Conservation (phyloP, 1,139 yeast genomes). For the Geotrichum klebahnii region DNA sequence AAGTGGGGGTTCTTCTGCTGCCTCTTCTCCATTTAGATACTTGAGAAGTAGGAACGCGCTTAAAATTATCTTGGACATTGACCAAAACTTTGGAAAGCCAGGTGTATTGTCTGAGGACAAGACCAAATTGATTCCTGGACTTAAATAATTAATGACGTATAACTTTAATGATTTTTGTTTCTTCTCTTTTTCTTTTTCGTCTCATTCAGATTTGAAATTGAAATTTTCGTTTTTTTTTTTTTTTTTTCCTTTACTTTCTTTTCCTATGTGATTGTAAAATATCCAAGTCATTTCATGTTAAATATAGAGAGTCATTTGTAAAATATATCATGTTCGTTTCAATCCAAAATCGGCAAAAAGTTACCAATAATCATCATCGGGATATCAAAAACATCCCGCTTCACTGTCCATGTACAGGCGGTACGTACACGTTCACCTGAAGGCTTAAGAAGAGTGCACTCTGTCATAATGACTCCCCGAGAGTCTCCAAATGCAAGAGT, state of each 20-base stretch:
- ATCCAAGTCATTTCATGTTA: not conserved
- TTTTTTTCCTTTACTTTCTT: not conserved
- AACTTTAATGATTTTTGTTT: not conserved
- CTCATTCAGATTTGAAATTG: not conserved
- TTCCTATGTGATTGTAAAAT: no score
- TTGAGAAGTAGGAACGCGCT: slow-evolving; percentile 44
- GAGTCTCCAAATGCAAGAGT: slow-evolving; percentile 90
- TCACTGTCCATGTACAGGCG: slow-evolving; percentile 86
- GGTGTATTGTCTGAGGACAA: slow-evolving; percentile 34
- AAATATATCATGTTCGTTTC: not conserved
- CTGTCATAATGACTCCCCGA: slow-evolving; percentile 79
- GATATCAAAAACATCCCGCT: slow-evolving; percentile 80
- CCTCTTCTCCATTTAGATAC: slow-evolving; percentile 38
- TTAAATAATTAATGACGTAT: slow-evolving; percentile 19
- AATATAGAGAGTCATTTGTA: not conserved
- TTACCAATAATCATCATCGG: slow-evolving; percentile 98
- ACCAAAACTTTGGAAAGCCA: slow-evolving; percentile 45
- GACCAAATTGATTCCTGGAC: slow-evolving; percentile 31
- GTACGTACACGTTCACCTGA: slow-evolving; percentile 51
- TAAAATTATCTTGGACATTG: slow-evolving; percentile 44
- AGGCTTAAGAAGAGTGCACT: slow-evolving; percentile 68
- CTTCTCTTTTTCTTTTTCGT: not conserved
- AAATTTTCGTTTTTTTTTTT: not conserved
- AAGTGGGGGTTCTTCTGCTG: slow-evolving; percentile 9
- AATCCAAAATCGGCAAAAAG: slow-evolving; percentile 22